A percentile compares a stretch with the other conserved stretches of the same genome.
phyloP scores from a whole-genome alignment of 352 stramenopile genomes.

The Pythium folliculosum region DNA sequence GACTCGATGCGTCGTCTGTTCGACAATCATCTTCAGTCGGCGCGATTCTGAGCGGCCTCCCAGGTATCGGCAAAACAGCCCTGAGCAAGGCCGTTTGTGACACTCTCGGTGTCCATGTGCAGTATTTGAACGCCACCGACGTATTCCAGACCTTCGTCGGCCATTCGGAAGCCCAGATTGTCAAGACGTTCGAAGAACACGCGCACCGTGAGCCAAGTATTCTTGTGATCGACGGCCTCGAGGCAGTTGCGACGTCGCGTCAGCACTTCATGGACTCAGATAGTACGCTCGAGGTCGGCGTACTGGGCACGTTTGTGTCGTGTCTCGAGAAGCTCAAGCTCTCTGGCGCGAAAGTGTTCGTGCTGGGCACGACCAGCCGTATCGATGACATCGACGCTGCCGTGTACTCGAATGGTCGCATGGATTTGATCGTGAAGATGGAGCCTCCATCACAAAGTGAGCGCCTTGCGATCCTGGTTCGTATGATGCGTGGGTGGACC shows the following conservation, averaged over 20 bases:
- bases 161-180: slow-evolving; percentile 81
- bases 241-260: slow-evolving; percentile 81
- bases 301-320: slow-evolving; percentile 84
- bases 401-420: slow-evolving; percentile 94
- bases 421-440: slow-evolving; percentile 96
- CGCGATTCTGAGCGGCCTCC: slow-evolving; percentile 64
- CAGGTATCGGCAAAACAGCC: slow-evolving; percentile 73
- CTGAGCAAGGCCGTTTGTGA: slow-evolving; percentile 51
- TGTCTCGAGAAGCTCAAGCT: slow-evolving; percentile 77
- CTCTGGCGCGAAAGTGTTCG: slow-evolving; percentile 49
- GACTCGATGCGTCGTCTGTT: slow-evolving; percentile 21
- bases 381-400: slow-evolving; percentile 88
- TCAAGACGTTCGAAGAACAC: slow-evolving; percentile 60
- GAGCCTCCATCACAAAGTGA: slow-evolving; percentile 92
- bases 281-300: slow-evolving; percentile 66
- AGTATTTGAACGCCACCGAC: slow-evolving; percentile 85
- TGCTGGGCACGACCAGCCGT: slow-evolving; percentile 77
- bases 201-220: slow-evolving; percentile 54
- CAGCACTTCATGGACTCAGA: slow-evolving; percentile 52
- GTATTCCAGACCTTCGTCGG: slow-evolving; percentile 94
- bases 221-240: slow-evolving; percentile 91
- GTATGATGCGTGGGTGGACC: slow-evolving; percentile 89
- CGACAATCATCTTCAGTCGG: slow-evolving; percentile 34
- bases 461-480: slow-evolving; percentile 90
- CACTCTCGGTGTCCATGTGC: slow-evolving; percentile 34